These are phyloP conservation scores for Nakazawaea pomicola DNA, from an alignment of 805 yeast species.

Conservation along the genomic window DNA sequence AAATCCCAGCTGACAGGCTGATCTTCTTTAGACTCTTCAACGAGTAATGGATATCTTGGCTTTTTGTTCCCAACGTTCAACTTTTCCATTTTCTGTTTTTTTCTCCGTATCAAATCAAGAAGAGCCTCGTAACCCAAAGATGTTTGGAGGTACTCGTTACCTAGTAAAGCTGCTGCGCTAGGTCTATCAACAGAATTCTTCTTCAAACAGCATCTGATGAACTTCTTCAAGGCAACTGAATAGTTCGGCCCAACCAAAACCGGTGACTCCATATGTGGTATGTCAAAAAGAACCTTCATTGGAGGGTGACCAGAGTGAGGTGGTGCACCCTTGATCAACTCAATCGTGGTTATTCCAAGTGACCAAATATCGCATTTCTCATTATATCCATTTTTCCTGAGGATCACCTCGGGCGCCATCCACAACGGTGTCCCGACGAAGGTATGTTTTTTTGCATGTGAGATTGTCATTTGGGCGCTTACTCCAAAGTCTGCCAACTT, in stretches of 20 bases:
- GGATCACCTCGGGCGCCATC: conserved; percentile 99
- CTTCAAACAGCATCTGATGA: conserved; percentile 59
- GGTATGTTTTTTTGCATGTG: conserved; percentile 53
- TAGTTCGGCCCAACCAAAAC: conserved; percentile 36
- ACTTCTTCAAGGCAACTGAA: conserved; percentile 42
- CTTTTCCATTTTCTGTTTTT: conserved; percentile 30
- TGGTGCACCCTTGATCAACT: conserved; percentile 75
- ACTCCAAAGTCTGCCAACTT: conserved; percentile 95
- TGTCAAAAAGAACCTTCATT: conserved; percentile 65
- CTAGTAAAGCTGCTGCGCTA: conserved; percentile 49
- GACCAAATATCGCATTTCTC: conserved; percentile 96
- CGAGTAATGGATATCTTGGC: conserved; percentile 34
- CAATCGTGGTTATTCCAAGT: conserved; percentile 87
- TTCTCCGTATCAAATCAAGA: conserved; percentile 32
- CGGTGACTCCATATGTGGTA: conserved; percentile 67
- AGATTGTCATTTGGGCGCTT: conserved; percentile 67
- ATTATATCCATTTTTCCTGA: conserved; percentile 56
- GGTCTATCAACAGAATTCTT: conserved; percentile 68
- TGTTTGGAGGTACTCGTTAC: conserved; percentile 44
- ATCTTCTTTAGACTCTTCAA: conserved; percentile 18
- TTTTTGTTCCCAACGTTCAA: conserved; percentile 23
- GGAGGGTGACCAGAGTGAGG: conserved; percentile 75
- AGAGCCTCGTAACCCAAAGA: conserved; percentile 26
- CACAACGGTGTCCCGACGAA: conserved; percentile 95
- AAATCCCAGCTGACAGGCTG: conserved; percentile 9